Evolutionary conservation across 1,284 basidiomycete species (phyloP), one percentile per base, ranked within the genome.

Genomic region (Sphagnurus paluster): DNA sequence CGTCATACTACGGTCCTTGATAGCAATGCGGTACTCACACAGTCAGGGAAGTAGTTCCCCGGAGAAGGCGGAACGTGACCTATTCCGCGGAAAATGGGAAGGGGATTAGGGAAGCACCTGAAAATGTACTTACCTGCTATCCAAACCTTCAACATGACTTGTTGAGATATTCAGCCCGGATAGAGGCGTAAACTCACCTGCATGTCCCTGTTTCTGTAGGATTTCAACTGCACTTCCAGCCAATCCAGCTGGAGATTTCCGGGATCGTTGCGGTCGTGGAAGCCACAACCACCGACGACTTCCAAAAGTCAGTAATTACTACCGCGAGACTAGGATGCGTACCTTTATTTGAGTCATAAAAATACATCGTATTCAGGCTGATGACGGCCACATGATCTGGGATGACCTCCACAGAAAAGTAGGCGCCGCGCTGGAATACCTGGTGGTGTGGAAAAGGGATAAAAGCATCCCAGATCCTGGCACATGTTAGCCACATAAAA

Each of bases 271-370:
- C 62, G 69, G 38, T 81, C 77, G 34, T 66, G 69, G 52, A 72
- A 79, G 42, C 71, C 69, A 63, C 90, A 92, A 11, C 90, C 89
- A 57, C 80, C 78, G 41, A 86, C 83, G 57, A 79, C 80, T 81
- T 54, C 33, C 30, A 24, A 8, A 33, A 20, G 14, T 50, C 14
- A 40, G 29, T 10, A 6, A 43, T 23, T 9, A 14, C 19, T 20
- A 23, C 3, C 37, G 53, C 71, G n/a, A 13, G 19, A 13, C 5
- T 24, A 13, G 8, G 14, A 29, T 16, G 20, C 10, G 61, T 57
- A 83, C 90, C 88, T 71, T 92, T 90, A 70, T 97, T 97, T 25
- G 86, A 85, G 61, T 92, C 87, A 66, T 90, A 97, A 70, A 92
- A 95, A 68, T 93, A 97, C 67, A 97, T 79, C 1, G 93, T 95